These are phyloP conservation scores for Melampsora americana DNA, from an alignment of 1,284 basidiomycete genomes.

Conservation along the genomic window DNA sequence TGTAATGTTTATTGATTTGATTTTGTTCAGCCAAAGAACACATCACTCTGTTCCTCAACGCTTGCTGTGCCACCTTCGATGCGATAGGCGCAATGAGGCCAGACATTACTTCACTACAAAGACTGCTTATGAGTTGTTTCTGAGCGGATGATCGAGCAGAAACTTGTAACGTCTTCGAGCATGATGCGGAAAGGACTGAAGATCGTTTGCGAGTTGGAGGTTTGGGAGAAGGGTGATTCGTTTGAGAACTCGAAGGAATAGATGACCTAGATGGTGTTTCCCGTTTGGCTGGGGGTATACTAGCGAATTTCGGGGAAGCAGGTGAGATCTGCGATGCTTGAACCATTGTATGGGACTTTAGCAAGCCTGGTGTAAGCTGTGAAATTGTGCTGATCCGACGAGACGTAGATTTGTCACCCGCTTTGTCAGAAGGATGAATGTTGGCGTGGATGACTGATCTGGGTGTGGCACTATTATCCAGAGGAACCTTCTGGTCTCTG, in stretches of 20 bases:
- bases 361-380: background rate
- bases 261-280: background rate
- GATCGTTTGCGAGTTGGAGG: background rate
- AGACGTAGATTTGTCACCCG: background rate
- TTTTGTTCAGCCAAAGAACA: conserved; percentile 15
- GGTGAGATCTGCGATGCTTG: background rate
- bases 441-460: background rate
- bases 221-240: background rate
- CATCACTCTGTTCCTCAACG: conserved; percentile 17
- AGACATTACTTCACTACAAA: conserved; percentile 13
- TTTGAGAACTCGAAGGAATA: background rate
- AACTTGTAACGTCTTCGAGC: background rate
- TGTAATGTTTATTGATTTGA: conserved; percentile 4
- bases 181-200: background rate
- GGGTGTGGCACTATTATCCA: background rate
- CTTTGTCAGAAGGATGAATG: background rate
- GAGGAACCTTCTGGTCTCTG: background rate
- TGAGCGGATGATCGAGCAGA: conserved; percentile 9
- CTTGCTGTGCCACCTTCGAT: conserved; percentile 26
- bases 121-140: background rate
- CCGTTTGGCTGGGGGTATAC: background rate
- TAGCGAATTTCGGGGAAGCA: background rate
- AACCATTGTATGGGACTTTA: background rate
- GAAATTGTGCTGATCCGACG: background rate
- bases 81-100: conserved; percentile 24